Conservation (phyloP, 2,329 filamentous ascomycete species). For the Hawksworthiomyces lignivorus region DNA sequence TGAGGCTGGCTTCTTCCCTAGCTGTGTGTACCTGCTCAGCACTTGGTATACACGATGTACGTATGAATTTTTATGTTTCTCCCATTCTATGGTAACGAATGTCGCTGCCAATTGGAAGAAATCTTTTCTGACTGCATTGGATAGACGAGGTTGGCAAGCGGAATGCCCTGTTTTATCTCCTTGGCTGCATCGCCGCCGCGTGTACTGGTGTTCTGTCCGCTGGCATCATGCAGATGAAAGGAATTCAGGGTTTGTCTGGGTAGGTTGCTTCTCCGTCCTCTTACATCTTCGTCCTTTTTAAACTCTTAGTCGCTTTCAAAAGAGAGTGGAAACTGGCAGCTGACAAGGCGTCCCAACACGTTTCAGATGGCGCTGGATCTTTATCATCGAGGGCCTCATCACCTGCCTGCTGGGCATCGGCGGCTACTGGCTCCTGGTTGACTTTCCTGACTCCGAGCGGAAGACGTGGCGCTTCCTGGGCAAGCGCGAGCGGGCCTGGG, state of each 20-base stretch:
- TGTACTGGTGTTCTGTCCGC: constrained; percentile 64
- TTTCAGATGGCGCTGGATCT: constrained; percentile 58
- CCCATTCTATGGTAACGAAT: no score
- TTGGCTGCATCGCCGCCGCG: constrained; percentile 58
- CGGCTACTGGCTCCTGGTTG: constrained; percentile 52
- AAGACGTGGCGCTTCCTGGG: constrained; percentile 46
- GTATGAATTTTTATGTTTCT: constrained; percentile 15
- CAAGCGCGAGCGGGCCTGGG: constrained; percentile 41
- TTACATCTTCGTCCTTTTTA: no score
- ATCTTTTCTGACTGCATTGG: not conserved
- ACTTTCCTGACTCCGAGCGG: constrained; percentile 53
- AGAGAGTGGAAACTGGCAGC: no score
- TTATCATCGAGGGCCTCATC: constrained; percentile 46
- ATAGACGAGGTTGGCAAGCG: constrained; percentile 60
- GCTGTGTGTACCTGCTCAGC: constrained; percentile 63
- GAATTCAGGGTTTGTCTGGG: constrained; percentile 37
- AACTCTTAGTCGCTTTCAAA: not conserved
- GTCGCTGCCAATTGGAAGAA: no score
- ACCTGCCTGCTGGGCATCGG: constrained; percentile 44
- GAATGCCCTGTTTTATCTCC: constrained; percentile 61
- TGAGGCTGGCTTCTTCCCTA: constrained; percentile 66
- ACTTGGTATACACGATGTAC: constrained; percentile 64
- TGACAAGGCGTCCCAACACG: no score
- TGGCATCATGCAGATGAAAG: constrained; percentile 58
- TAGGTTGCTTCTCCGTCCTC: not conserved